phyloP scores from a whole-genome alignment of 768 basidiomycete species.

The Mrakia blollopis region DNA sequence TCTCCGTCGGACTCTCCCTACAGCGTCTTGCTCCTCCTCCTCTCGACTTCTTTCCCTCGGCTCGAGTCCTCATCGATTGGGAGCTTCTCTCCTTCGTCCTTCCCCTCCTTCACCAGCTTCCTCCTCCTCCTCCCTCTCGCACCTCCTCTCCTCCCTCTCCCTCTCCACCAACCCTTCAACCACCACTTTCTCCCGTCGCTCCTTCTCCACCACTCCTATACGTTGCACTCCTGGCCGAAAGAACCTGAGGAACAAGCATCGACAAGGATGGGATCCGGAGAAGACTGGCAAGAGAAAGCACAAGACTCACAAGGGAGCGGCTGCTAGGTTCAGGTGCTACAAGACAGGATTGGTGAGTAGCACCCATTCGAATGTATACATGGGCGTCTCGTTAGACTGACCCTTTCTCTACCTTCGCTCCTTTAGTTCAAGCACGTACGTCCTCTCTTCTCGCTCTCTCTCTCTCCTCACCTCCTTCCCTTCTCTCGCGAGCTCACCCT shows the following conservation, averaged over 20 bases:
- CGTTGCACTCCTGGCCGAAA: background rate
- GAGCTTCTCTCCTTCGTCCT: background rate
- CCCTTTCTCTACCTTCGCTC: background rate
- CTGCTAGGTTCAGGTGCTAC: constrained; percentile 24
- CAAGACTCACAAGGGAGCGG: constrained; percentile 20
- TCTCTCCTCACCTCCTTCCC: background rate
- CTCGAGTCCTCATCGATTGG: background rate
- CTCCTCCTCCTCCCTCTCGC: background rate
- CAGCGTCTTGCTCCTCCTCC: constrained; percentile 5
- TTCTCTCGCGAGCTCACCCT: background rate
- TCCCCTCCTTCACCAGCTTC: background rate
- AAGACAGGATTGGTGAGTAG: constrained; percentile 25
- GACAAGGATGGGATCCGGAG: background rate
- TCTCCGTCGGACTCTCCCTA: constrained; percentile 13
- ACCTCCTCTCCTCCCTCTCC: constrained; percentile 20
- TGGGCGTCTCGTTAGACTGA: too few relatives aligned
- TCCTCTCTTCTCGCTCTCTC: background rate
- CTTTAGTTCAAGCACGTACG: constrained; percentile 30
- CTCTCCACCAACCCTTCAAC: background rate
- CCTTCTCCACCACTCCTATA: constrained; percentile 8
- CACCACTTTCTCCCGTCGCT: background rate
- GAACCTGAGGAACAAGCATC: constrained; percentile 12
- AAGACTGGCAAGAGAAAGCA: background rate
- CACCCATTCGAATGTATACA: too few relatives aligned
- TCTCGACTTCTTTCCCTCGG: background rate